phyloP scores from a whole-genome alignment of 1,139 yeast species.

The Torulaspora pretoriensis region DNA sequence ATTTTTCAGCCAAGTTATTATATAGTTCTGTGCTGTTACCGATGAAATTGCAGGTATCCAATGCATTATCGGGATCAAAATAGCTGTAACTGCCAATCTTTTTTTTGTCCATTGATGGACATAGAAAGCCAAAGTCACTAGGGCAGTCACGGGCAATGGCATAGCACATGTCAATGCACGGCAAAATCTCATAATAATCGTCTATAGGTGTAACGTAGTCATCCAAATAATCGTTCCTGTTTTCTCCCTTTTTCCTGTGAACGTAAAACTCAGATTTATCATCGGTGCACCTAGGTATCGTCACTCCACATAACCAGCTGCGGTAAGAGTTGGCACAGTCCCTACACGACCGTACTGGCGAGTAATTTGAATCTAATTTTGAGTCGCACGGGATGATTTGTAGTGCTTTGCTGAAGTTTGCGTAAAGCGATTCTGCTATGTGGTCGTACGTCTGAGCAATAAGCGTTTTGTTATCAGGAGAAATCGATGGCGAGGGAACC shows the following conservation, averaged over 20 bases:
- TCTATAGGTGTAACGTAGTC: constrained; percentile 53
- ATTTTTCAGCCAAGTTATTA: neutral
- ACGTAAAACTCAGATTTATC: constrained; percentile 45
- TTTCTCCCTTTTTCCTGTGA: constrained; percentile 46
- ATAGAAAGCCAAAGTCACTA: constrained; percentile 62
- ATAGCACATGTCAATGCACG: constrained; percentile 79
- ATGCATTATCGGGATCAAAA: constrained; percentile 32
- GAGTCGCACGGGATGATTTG: constrained; percentile 78
- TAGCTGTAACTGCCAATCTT: constrained; percentile 49
- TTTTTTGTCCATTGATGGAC: constrained; percentile 49
- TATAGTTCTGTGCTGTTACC: constrained; percentile 35
- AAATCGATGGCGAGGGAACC: constrained; percentile 57
- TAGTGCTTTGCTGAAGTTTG: constrained; percentile 69
- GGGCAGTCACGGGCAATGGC: constrained; percentile 83
- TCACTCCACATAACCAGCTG: constrained; percentile 85
- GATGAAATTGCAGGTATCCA: constrained; percentile 49
- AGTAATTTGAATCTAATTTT: constrained; percentile 60
- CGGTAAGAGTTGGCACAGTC: constrained; percentile 72
- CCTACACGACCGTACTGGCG: constrained; percentile 67
- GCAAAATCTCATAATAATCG: constrained; percentile 73
- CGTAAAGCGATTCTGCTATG: constrained; percentile 52
- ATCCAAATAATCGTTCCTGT: constrained; percentile 61
- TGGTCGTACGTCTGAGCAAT: constrained; percentile 55
- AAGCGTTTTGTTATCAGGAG: constrained; percentile 24
- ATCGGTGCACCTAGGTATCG: constrained; percentile 83